Conservation (phyloP, 257 asterid genomes). For the Jacaranda copaia region DNA sequence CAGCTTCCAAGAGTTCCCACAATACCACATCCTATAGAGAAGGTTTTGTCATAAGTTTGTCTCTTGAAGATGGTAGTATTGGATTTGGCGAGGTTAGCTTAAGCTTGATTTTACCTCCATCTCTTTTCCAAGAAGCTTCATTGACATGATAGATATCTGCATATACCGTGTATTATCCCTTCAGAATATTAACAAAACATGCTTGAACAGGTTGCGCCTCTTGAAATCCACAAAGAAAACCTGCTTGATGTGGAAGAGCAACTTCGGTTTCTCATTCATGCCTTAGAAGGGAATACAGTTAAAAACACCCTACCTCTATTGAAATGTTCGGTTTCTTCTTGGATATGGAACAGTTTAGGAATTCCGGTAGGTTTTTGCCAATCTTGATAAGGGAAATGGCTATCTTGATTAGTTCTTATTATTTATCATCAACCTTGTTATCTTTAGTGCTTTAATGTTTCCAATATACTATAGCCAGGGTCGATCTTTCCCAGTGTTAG, state of each 20-base stretch:
- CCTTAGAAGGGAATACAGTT: constrained; percentile 68
- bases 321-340: constrained; percentile 76
- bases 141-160: background rate
- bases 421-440: constrained; percentile 25
- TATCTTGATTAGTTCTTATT: background rate
- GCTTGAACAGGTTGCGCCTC: constrained; percentile 87
- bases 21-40: constrained; percentile 64
- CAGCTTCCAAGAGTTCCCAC: constrained; percentile 56
- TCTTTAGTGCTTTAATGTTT: constrained; percentile 31
- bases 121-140: constrained; percentile 17
- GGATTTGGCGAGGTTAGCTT: constrained; percentile 91
- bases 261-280: constrained; percentile 76
- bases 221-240: constrained; percentile 83
- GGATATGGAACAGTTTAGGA: constrained; percentile 93
- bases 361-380: constrained; percentile 64
- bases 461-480: constrained; percentile 64
- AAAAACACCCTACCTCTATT: constrained; percentile 63
- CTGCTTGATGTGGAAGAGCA: constrained; percentile 89
- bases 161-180: background rate
- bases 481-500: constrained; percentile 92
- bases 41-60: constrained; percentile 76
- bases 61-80: constrained; percentile 81
- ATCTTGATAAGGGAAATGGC: constrained; percentile 15
- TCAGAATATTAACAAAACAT: background rate
- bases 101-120: background rate